phyloP scores from a whole-genome alignment of 2,329 filamentous ascomycete genomes.

The Aspergillus brunneoviolaceus region DNA sequence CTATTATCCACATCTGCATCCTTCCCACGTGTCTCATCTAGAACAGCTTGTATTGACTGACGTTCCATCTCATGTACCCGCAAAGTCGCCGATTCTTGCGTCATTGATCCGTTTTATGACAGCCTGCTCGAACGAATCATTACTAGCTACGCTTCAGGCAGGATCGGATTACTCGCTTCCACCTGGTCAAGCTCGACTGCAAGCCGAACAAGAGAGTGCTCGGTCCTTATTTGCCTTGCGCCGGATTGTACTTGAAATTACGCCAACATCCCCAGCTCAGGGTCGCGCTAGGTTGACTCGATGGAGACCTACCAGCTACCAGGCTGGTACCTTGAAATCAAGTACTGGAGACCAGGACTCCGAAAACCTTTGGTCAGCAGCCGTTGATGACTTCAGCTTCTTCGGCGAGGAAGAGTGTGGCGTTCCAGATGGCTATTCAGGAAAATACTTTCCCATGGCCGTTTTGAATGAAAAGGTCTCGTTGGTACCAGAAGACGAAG shows the following conservation, averaged over 20 bases:
- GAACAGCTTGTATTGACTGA: constrained; percentile 58
- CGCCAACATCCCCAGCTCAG: constrained; percentile 29
- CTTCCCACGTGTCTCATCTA: constrained; percentile 55
- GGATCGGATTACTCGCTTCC: constrained; percentile 58
- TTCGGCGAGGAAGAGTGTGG: constrained; percentile 59
- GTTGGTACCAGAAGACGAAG: constrained; percentile 37
- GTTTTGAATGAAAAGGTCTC: constrained; percentile 46
- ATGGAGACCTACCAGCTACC: constrained; percentile 47
- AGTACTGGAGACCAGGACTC: constrained; percentile 60
- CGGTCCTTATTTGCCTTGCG: constrained; percentile 55
- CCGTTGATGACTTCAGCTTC: constrained; percentile 61
- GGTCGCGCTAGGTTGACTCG: constrained; percentile 20
- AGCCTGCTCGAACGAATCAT: constrained; percentile 56
- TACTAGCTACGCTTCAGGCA: constrained; percentile 54
- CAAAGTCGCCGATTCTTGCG: constrained; percentile 43
- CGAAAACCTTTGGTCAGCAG: constrained; percentile 60
- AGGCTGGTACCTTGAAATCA: constrained; percentile 51
- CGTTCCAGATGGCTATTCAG: constrained; percentile 47
- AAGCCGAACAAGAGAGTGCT: constrained; percentile 51
- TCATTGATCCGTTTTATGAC: constrained; percentile 56
- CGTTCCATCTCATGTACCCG: constrained; percentile 49
- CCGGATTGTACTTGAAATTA: constrained; percentile 58
- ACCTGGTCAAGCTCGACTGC: constrained; percentile 53
- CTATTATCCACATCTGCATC: constrained; percentile 48
- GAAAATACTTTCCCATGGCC: constrained; percentile 46